Conservation (phyloP, 257 asterid genomes). For the Solanum chmielewskii region DNA sequence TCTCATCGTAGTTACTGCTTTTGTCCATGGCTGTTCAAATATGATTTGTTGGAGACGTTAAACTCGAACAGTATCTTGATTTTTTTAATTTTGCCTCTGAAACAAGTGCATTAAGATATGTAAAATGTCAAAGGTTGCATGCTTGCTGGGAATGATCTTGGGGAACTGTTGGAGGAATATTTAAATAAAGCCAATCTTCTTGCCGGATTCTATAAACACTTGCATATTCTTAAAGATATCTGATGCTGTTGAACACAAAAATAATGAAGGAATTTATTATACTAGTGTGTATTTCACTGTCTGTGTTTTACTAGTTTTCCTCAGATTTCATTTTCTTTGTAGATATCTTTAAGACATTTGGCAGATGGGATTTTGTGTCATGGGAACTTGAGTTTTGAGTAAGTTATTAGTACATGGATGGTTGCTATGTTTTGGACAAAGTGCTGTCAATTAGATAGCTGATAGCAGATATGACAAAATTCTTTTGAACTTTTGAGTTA, state of each 20-base stretch:
- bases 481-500: not conserved
- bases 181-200: not conserved
- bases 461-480: not conserved
- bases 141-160: not conserved
- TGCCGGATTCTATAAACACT: not conserved
- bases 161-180: not conserved
- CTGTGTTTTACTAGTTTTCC: not conserved
- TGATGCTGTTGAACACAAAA: not conserved
- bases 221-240: not conserved
- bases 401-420: not conserved
- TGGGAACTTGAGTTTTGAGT: not conserved
- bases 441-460: not conserved
- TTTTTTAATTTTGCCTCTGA: not conserved
- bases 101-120: not conserved
- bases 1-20: not conserved
- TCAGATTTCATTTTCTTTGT: not conserved
- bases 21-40: not conserved
- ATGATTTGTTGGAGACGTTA: not conserved
- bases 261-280: not conserved
- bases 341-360: not conserved
- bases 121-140: not conserved
- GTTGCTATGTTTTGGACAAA: not conserved
- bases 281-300: not conserved
- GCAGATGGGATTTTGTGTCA: not conserved
- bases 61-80: not conserved